A percentile compares a stretch with the other conserved stretches of the same genome.
phyloP scores from a whole-genome alignment of 78 protist species.

The Acrasis kona region DNA sequence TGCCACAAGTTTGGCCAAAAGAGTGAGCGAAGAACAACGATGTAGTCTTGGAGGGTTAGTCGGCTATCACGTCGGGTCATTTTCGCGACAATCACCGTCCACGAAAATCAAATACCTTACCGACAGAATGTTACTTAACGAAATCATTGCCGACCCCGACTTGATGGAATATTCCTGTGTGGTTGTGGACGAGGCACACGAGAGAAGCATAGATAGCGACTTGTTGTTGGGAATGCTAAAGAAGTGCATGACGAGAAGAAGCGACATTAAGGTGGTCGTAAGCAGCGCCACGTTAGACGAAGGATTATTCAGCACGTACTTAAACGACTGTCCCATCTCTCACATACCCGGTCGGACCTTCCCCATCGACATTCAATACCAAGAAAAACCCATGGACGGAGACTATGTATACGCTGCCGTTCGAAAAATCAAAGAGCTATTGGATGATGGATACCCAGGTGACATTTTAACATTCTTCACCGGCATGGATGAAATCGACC shows the following conservation, averaged over 20 bases:
- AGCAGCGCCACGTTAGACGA: constrained; percentile 48
- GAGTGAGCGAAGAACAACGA: constrained; percentile 90
- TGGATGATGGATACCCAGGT: constrained; percentile 50
- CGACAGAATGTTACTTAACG: constrained; percentile 95
- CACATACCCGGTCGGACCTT: constrained; percentile 8
- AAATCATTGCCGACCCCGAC: constrained; percentile 77
- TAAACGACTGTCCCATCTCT: background rate
- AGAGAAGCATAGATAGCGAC: constrained; percentile 97
- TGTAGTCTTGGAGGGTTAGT: constrained; percentile 60
- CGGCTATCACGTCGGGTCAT: constrained; percentile 80
- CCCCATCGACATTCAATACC: constrained; percentile 5
- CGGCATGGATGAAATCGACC: constrained; percentile 62
- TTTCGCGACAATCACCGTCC: constrained; percentile 80
- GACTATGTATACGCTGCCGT: constrained; percentile 96
- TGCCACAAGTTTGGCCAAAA: constrained; percentile 89
- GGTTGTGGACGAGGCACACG: constrained; percentile 98
- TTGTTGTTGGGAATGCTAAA: constrained; percentile 84
- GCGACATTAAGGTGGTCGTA: constrained; percentile 28
- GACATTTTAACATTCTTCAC: constrained; percentile 85
- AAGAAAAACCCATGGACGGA: background rate
- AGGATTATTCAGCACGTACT: background rate
- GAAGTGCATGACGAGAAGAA: constrained; percentile 1
- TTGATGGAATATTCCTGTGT: constrained; percentile 61
- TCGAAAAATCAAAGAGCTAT: constrained; percentile 89
- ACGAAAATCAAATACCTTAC: constrained; percentile 93